Base-by-base conservation (phyloP, 192 early-diverging fungal species). In the Coemansia sp. region DNA sequence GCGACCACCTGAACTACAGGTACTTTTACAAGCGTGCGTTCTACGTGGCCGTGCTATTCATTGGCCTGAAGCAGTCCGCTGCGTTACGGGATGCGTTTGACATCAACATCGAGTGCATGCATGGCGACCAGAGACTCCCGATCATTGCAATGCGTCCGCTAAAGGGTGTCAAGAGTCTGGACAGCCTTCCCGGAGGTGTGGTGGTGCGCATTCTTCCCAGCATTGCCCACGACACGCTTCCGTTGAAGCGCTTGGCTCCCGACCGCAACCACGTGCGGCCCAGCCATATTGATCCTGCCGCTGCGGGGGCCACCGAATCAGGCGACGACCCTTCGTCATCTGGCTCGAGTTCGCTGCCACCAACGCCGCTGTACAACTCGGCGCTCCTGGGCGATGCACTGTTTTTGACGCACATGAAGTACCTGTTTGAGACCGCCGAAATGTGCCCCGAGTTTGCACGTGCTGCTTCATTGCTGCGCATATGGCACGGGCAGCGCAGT, bases 11-110 rank as follows among this genome's bases (percentile, higher is more conserved):
- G 68, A 97, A 99, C 84, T 87, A 90, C 74, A 84, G 97, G 51
- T 99, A 99, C 79, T 93, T 95, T 72, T 88, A 97, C 86, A 99
- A 99, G 70, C 88, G 96, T 40, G 93, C 96, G 7, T 96, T 91
- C 66, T 99, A 95, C 76, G 80, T 98, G 44, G 85, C 95, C 1
- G 83, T 92, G 22, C 72, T 96, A 10, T 53, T 59, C 8, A 43
- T 57, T 17, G 70, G 61, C 22, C 43, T 83, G 63, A 64, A 68
- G 46, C 90, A 48, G 57, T 76, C 82, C 32, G 32, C 32, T 9
- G 81, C 84, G 20, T 71, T 84, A n/a, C 72, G 67, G 10, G 83
- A 89, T 44, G 53, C 71, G 17, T 71, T 88, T 22, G 86, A 85
- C 9, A 69, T 85, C 12, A 85, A 83, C 50, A 86, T 87, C 38